Evolutionary conservation across 495 filamentous ascomycete species (phyloP), one percentile per base, ranked within the genome.

Genomic region (Hypoxylon trugodes): DNA sequence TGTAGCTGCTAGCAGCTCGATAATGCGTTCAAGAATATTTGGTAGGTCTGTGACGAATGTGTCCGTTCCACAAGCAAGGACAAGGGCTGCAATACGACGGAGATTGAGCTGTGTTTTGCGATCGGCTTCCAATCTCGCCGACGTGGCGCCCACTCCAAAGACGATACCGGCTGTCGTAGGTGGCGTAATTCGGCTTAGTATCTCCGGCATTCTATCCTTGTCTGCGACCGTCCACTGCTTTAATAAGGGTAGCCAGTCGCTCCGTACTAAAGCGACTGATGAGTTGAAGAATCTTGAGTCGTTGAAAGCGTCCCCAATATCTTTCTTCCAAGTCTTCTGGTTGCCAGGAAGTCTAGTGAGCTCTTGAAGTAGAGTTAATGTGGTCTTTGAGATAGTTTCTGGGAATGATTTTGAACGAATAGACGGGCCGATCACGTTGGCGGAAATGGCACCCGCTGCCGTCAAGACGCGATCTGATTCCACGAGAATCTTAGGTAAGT

Each of bases 121-220:
- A 74, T 99, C 95, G 6, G 95, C 92, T 77, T 99, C 95, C 37
- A 92, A 79, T 57, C 95, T 83, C n/a, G 95, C 95, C 18, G 93
- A 94, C 28, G 90, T 93, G 5, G 95, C 96, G 46, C 95, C 95
- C 4, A 99, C 95, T 18, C 95, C 95, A 61, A 99, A 99, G 73
- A 99, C 92, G 52, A 98, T 96, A 12, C 95, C 96, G 0, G 95
- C 96, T n/a, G 95, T 90, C 12, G 92, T 92, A 6, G 95, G 95
- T 2, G 93, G 83, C 4, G 90, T 87, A 30, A 98, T 80, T 21
- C 92, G 87, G 33, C 83, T 80, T 10, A 98, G 73, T 2, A 97
- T 76, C 53, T 98, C 96, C 1, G 86, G 77, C 73, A 99, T 84
- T 15, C 91, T 86, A 55, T 97, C 95, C 72, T 95, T 96, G 67